A percentile compares a stretch with the other conserved stretches of the same genome.
These are phyloP conservation scores for Epichloe elymi DNA, from an alignment of 2,329 filamentous ascomycete species.

Conservation along the genomic window DNA sequence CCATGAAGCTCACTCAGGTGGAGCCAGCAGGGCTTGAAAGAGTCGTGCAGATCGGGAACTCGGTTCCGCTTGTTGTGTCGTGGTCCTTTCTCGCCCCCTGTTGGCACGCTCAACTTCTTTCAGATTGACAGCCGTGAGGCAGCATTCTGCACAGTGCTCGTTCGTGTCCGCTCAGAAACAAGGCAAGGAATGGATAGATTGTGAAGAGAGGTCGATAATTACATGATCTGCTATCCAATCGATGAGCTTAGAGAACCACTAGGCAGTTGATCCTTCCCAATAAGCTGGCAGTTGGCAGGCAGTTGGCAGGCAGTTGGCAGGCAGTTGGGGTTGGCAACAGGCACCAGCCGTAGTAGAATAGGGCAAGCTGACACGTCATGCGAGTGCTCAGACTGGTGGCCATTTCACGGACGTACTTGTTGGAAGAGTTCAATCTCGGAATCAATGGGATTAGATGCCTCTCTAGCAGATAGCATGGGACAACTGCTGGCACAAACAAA, in stretches of 20 bases:
- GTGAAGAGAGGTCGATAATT: too few relatives aligned
- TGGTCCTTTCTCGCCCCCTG: background rate
- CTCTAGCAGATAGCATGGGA: background rate
- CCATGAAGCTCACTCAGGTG: background rate
- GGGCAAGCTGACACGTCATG: background rate
- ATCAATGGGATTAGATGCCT: background rate
- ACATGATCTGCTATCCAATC: too few relatives aligned
- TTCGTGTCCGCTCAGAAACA: too few relatives aligned
- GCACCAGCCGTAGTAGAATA: background rate
- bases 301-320: background rate
- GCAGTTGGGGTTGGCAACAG: background rate
- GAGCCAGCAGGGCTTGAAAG: slow-evolving; percentile 4
- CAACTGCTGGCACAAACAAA: background rate
- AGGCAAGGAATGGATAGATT: too few relatives aligned
- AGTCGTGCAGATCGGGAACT: slow-evolving; percentile 8
- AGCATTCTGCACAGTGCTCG: too few relatives aligned
- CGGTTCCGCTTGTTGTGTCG: slow-evolving; percentile 6
- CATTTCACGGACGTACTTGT: background rate
- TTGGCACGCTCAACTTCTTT: too few relatives aligned
- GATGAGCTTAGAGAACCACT: too few relatives aligned
- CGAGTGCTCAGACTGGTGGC: background rate
- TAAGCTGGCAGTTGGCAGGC: background rate
- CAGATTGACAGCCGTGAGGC: too few relatives aligned
- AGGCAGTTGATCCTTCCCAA: background rate
- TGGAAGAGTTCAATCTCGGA: too few relatives aligned